Base-by-base conservation (phyloP, 2,329 filamentous ascomycete genomes). In the Hypomyces rosellus region DNA sequence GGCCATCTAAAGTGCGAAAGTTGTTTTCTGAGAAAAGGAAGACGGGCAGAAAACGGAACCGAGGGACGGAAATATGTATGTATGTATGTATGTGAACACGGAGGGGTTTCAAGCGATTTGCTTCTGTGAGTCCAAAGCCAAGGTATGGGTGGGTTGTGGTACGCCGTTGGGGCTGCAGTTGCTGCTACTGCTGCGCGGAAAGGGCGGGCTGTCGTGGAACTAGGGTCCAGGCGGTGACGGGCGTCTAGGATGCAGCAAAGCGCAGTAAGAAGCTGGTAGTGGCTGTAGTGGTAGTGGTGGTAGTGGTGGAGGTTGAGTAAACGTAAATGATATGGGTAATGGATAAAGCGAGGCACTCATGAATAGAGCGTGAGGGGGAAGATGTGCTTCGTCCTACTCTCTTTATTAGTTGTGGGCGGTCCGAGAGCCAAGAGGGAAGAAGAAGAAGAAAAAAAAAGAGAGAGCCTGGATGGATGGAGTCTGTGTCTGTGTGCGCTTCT, bases 201-300 rank as follows among this genome's bases (percentile, higher is more conserved):
- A 52, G 46, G 50, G 50, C 47, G 47, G 50, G 50, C 50, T 52
- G 42, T 30, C 42, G 46, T 42, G 43, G 43, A 50, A 52, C 48
- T 40, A 48, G 52, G 54, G 55, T 54, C 50, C 55, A 54, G 55
- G 56, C 58, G 56, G 58, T 61, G 56, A 58, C 55, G 54, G 53
- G 48, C 41, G 46, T 40, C 41, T 52, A 42, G 50, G 50, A 45
- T 38, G 33, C 45, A 39, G 49, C 38, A 40, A 42, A 46, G 48
- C 48, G 48, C 43, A 50, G 48, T 46, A n/a, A 49, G 46, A 42
- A 30, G 34, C 5, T 34, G 42, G 34, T 30, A 30, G 25, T 30
- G 25, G 25, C 8, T 2, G 25, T 30, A 6, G 25, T 8, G 25
- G 25, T 30, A 11, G 25, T 30, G 25, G 25, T 8, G 25, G 25